A percentile compares a stretch with the other conserved stretches of the same genome.
Conservation (phyloP, 2,329 filamentous ascomycete genomes). For the Pyrenophora teres region DNA sequence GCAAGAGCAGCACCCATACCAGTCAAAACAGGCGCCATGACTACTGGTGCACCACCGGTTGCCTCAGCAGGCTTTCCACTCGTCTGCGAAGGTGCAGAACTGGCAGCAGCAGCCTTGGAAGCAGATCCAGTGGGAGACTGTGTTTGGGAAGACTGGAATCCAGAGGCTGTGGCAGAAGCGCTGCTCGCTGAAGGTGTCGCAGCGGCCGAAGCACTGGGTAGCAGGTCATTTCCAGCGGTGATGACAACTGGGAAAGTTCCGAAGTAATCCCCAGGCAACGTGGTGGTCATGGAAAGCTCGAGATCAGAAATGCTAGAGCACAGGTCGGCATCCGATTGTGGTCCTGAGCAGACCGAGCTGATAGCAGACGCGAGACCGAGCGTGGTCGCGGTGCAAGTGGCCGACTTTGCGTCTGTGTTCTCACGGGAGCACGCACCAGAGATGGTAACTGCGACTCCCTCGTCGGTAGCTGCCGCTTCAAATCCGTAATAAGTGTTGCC, state of each 20-base stretch:
- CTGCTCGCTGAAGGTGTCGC: conserved; percentile 21
- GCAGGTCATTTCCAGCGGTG: conserved; percentile 35
- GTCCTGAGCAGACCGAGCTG: conserved; percentile 15
- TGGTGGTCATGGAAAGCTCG: not conserved
- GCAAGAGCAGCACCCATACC: conserved; percentile 37
- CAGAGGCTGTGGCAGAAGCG: conserved; percentile 15
- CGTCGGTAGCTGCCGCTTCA: conserved; percentile 11
- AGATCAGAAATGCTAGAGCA: not conserved
- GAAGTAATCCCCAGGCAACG: conserved; percentile 15
- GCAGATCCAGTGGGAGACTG: conserved; percentile 1
- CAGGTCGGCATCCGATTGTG: not conserved
- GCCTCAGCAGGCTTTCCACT: conserved; percentile 3
- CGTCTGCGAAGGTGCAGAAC: conserved; percentile 1
- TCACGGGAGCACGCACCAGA: conserved; percentile 18
- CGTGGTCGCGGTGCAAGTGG: conserved; percentile 23
- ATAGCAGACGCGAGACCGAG: conserved; percentile 9
- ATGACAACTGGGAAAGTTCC: conserved; percentile 30
- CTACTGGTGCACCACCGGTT: conserved; percentile 17
- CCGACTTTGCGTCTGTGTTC: conserved; percentile 13
- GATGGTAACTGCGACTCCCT: conserved; percentile 13
- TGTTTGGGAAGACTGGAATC: not conserved
- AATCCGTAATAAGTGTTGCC: conserved; percentile 27
- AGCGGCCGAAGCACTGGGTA: conserved; percentile 27
- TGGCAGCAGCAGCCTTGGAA: not conserved
- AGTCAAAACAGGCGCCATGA: conserved; percentile 28